A percentile compares a stretch with the other conserved stretches of the same genome.
These are phyloP conservation scores for Ustilago crameri DNA, from an alignment of 1,284 basidiomycete genomes.

Conservation along the genomic window DNA sequence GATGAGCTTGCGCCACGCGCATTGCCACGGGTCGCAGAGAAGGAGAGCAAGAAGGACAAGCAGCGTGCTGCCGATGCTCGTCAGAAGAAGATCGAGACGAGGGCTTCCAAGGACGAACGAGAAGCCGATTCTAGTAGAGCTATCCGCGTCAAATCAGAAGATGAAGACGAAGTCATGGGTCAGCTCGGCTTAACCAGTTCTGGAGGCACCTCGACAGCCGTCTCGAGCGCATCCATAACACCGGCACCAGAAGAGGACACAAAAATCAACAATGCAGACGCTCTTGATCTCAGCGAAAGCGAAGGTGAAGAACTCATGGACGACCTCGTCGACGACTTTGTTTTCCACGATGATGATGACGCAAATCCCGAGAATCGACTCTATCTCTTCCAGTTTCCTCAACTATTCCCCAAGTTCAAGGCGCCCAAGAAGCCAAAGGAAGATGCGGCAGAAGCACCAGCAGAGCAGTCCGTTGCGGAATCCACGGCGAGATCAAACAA, in stretches of 20 bases:
- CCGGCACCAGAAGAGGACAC: slow-evolving; percentile 55
- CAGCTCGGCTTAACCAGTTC: slow-evolving; percentile 8
- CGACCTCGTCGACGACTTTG: slow-evolving; percentile 84
- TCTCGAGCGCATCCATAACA: slow-evolving; percentile 31
- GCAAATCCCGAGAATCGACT: slow-evolving; percentile 73
- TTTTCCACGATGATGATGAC: slow-evolving; percentile 56
- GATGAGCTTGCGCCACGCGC: slow-evolving; percentile 90
- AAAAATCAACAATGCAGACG: slow-evolving; percentile 76
- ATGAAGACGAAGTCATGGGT: slow-evolving; percentile 37
- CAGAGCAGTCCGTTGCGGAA: background rate
- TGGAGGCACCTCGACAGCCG: background rate
- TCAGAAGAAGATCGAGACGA: slow-evolving; percentile 69
- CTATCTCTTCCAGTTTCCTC: slow-evolving; percentile 92
- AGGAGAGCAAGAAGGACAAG: slow-evolving; percentile 61
- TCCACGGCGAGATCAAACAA: slow-evolving; percentile 4
- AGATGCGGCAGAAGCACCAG: background rate
- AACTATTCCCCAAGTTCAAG: slow-evolving; percentile 82
- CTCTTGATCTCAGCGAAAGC: slow-evolving; percentile 82
- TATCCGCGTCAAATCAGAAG: slow-evolving; percentile 45
- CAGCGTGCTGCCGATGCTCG: slow-evolving; percentile 65
- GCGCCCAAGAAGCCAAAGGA: slow-evolving; percentile 8
- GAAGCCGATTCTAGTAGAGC: slow-evolving; percentile 10
- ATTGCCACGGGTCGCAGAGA: slow-evolving; percentile 71
- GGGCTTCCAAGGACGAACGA: slow-evolving; percentile 25
- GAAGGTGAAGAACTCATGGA: slow-evolving; percentile 88